Base-by-base conservation (phyloP, 495 filamentous ascomycete species). In the Niebla homalea region DNA sequence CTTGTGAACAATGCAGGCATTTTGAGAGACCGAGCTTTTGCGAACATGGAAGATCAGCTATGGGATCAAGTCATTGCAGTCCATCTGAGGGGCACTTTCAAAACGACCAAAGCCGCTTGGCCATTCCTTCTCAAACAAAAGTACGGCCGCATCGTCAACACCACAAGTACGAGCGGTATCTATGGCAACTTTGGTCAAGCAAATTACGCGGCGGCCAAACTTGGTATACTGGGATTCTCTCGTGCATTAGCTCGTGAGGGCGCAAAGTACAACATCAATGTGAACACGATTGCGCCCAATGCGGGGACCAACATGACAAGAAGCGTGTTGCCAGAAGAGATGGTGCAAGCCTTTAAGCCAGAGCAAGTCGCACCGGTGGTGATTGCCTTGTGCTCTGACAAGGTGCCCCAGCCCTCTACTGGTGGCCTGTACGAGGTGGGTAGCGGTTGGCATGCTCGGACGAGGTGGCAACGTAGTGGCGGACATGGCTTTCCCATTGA, bases 151-250 rank as follows among this genome's bases (percentile, higher is more conserved):
- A 76, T 98, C 48, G 75, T 98, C 64, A 98, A 98, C 74, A 98
- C 92, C 50, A 87, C 92, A 15, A 93, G 85, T 43, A 95, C 92
- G 36, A 89, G 84, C 62, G 92, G 92, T 68, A 96, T 98, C 69
- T 98, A 98, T 60, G 92, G 92, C 56, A 98, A 95, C 75, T 98
- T 98, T 59, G 92, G 92, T 49, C 92, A 98, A 71, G 89, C 92
- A 59, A 97, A 98, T 72, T 98, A 98, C 66, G 80, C 92, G 46
- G 84, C 90, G 47, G 92, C 93, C 18, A 98, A 98, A 79, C 77
- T 81, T 52, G 93, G 84, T 66, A 98, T 98, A 57, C 80, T 98
- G 25, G 92, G 92, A 48, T 85, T 98, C 71, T 93, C 88, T 18
- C 85, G 89, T 56, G 84, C 93, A 49, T 76, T 98, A 36, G 92